phyloP scores from a whole-genome alignment of 2,329 filamentous ascomycete species.

The Beauveria caledonica region DNA sequence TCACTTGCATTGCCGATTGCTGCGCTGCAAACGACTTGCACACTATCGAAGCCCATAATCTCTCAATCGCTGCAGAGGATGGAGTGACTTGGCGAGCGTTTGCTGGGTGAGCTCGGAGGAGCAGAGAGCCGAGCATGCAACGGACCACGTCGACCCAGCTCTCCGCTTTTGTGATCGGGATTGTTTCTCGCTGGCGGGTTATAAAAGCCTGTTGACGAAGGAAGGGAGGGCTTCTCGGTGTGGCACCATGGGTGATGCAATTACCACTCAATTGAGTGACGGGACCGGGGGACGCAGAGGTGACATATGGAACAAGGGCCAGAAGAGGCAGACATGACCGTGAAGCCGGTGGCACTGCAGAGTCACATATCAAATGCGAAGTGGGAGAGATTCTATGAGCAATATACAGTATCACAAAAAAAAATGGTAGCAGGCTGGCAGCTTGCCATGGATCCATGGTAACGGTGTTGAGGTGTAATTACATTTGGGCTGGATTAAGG shows the following conservation, averaged over 20 bases:
- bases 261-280: not conserved
- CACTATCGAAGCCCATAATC: no score
- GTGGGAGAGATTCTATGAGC: not conserved
- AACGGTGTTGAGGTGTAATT: no score
- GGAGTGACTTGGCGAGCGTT: not conserved
- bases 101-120: not conserved
- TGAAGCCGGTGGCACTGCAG: not conserved
- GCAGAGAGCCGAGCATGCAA: not conserved
- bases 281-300: not conserved
- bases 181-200: not conserved
- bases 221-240: not conserved
- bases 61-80: no score
- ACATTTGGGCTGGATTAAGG: not conserved
- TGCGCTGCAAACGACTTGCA: not conserved
- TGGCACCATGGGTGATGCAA: not conserved
- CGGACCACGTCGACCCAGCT: not conserved
- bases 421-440: no score
- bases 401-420: not conserved
- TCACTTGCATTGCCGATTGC: not conserved
- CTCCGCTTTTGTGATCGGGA: slow-evolving; percentile 13
- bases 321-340: not conserved
- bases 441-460: no score
- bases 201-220: not conserved
- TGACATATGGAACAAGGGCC: not conserved
- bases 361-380: not conserved